Evolutionary conservation across 306 rosid species (phyloP).

Genomic region (Erythrophleum fordii): DNA sequence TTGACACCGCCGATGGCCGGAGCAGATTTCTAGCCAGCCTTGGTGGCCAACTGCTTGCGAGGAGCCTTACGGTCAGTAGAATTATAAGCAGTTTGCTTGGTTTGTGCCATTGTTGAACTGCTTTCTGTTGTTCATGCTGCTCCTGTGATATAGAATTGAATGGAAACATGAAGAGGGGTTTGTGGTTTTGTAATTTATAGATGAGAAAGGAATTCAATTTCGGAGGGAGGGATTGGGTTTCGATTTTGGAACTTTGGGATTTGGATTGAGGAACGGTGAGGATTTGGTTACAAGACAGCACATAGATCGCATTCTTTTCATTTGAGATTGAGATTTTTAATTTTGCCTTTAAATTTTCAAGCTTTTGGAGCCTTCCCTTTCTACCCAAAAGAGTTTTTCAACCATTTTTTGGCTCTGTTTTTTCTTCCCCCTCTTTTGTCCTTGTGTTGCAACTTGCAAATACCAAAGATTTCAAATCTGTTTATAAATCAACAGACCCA

Average conservation of each 20-base stretch:
- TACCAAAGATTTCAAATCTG: no score
- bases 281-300: not conserved
- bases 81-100: slow-evolving; percentile 29
- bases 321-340: not conserved
- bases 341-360: not conserved
- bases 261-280: not conserved
- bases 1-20: slow-evolving; percentile 27
- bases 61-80: slow-evolving; percentile 31
- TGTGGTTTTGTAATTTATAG: slow-evolving; percentile 5
- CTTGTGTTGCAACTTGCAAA: no score
- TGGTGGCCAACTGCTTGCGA: slow-evolving; percentile 25
- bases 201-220: not conserved
- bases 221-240: not conserved
- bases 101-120: slow-evolving; percentile 14
- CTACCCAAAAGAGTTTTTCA: not conserved
- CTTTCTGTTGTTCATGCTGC: not conserved
- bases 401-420: no score
- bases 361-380: not conserved
- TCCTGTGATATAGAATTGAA: not conserved
- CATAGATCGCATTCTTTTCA: not conserved
- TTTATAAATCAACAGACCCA: no score
- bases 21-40: slow-evolving; percentile 19
- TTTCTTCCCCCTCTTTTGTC: no score
- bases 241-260: not conserved
- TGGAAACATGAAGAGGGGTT: not conserved